Evolutionary conservation across 768 basidiomycete genomes (phyloP), one percentile per base, ranked within the genome.

Genomic region (Boletus reticulatus): DNA sequence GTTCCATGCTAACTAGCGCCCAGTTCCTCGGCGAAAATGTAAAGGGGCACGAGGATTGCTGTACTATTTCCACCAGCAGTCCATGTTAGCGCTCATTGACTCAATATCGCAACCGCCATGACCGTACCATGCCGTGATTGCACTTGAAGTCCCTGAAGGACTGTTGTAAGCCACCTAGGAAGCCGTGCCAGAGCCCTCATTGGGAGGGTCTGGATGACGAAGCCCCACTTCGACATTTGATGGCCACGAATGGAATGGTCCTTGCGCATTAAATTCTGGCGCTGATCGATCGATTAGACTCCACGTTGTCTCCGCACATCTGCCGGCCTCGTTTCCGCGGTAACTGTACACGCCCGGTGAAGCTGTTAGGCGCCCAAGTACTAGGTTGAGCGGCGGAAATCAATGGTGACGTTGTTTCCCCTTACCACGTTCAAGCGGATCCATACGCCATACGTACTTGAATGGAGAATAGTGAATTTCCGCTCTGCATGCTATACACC

Each of bases 91-190:
- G 38, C 61, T 29, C 16, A 16, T 39, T 39, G 17, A 34, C 13
- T n/a, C 41, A 37, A 38, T 17, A n/a, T 22, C 20, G 27, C 45
- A 42, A 13, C 41, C 44, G 31, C 50, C 16, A 27, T 37, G 27
- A 37, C 47, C 45, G 17, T 20, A 19, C 17, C 27, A 43, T 64
- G 53, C 60, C 53, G 62, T 64, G 47, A 66, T 42, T 10, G 11
- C 46, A 37, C 6, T 41, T 43, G 19, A 4, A 14, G 31, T 43
- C 8, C 41, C 38, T 34, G 20, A 8, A 31, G 22, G n/a, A 11
- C 55, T 43, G 48, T 24, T 43, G 38, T 22, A 14, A 20, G 42
- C 44, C 17, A 19, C 16, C 29, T n/a, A 32, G 22, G 55, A 52
- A 34, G 32, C 13, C 45, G 39, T 34, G 56, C 34, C 37, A 46